phyloP scores from a whole-genome alignment of 805 yeast species.

The Schwanniomyces vanrijiae region DNA sequence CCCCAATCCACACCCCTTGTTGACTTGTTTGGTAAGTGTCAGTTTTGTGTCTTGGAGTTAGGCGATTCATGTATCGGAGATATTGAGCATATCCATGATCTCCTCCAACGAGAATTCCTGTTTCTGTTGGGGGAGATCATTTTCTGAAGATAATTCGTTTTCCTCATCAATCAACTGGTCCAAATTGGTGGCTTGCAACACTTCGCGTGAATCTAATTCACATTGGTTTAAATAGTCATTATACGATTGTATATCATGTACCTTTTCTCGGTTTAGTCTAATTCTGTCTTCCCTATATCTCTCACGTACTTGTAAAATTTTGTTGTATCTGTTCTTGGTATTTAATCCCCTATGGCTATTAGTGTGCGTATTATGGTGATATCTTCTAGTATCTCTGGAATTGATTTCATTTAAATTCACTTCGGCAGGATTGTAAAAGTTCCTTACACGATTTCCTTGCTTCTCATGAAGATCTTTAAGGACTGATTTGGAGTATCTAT shows the following conservation, averaged over 20 bases:
- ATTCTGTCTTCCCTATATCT: slow-evolving; percentile 21
- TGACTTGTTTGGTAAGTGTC: neutral
- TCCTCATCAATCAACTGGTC: slow-evolving; percentile 6
- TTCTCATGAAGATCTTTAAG: slow-evolving; percentile 15
- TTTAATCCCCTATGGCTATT: slow-evolving; percentile 8
- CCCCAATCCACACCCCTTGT: neutral
- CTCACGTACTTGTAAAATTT: slow-evolving; percentile 22
- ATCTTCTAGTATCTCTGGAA: neutral
- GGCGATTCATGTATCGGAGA: slow-evolving; percentile 1
- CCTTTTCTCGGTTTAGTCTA: slow-evolving; percentile 14
- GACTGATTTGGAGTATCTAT: slow-evolving; percentile 2
- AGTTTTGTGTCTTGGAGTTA: no score
- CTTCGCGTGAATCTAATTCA: slow-evolving; percentile 20
- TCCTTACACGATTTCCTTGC: slow-evolving; percentile 17
- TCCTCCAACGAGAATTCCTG: slow-evolving; percentile 6
- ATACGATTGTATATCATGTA: slow-evolving; percentile 16
- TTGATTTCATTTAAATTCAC: neutral
- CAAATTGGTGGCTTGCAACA: neutral
- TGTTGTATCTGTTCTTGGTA: slow-evolving; percentile 20
- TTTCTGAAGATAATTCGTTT: neutral
- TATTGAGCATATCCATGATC: slow-evolving; percentile 7
- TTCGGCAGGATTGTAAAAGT: slow-evolving; percentile 12
- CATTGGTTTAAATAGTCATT: slow-evolving; percentile 11
- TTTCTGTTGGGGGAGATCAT: neutral
- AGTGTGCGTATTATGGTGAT: slow-evolving; percentile 1